A percentile compares a stretch with the other conserved stretches of the same genome.
These are phyloP conservation scores for Xylaria grammica DNA, from an alignment of 495 filamentous ascomycete genomes.

Conservation along the genomic window DNA sequence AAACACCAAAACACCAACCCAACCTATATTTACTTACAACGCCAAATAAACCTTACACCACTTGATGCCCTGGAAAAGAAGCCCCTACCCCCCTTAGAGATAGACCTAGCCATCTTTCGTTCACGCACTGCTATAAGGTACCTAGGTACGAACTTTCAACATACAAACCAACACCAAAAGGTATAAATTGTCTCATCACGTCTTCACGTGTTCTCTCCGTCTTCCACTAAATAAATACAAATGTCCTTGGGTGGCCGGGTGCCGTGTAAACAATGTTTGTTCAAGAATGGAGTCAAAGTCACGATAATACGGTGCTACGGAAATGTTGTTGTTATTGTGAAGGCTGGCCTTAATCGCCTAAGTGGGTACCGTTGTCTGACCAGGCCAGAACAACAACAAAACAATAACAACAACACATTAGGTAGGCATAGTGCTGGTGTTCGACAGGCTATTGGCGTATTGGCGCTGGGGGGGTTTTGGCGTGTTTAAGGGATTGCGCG, in stretches of 20 bases:
- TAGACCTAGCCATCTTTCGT: not conserved
- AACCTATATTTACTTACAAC: too few relatives aligned
- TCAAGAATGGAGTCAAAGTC: conserved; percentile 13
- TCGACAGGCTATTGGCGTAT: conserved; percentile 3
- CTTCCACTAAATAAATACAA: not conserved
- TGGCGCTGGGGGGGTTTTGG: conserved; percentile 1
- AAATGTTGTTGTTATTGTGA: conserved; percentile 13
- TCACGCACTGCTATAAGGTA: not conserved
- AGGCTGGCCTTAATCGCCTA: conserved; percentile 16
- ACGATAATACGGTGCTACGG: not conserved
- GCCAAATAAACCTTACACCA: too few relatives aligned
- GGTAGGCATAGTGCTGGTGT: not conserved
- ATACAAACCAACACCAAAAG: too few relatives aligned
- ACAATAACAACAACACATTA: conserved; percentile 21
- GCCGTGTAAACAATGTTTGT: conserved; percentile 12
- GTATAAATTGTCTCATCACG: too few relatives aligned
- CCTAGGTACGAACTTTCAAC: not conserved
- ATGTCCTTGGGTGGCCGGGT: conserved; percentile 14
- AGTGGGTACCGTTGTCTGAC: conserved; percentile 17
- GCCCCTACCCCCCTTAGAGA: too few relatives aligned
- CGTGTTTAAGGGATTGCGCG: not conserved
- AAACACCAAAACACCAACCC: too few relatives aligned
- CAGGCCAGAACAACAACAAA: conserved; percentile 22
- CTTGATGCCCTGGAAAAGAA: too few relatives aligned
- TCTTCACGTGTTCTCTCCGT: not conserved